Conservation (phyloP, 2,329 filamentous ascomycete species). For the Alternaria triticimaculans region DNA sequence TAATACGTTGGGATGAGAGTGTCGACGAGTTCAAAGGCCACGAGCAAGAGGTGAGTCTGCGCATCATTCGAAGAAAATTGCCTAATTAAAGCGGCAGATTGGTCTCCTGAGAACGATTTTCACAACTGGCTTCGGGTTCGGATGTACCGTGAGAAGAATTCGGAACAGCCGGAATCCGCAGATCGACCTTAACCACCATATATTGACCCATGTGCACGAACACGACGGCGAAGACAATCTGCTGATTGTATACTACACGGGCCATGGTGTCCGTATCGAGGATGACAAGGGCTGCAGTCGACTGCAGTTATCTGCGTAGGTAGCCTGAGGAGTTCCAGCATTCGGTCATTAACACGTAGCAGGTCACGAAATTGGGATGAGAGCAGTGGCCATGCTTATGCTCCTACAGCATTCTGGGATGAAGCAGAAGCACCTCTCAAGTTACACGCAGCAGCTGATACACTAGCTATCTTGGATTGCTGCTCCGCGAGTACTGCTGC, state of each 20-base stretch:
- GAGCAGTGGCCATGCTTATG: too few species aligned
- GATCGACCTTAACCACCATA: slow-evolving; percentile 1
- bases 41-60: slow-evolving; percentile 16
- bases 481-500: slow-evolving; percentile 37
- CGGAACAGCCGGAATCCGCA: not conserved
- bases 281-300: not conserved
- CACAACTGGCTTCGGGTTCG: slow-evolving; percentile 10
- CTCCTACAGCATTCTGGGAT: too few species aligned
- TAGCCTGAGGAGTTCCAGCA: too few species aligned
- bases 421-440: not conserved
- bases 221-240: slow-evolving; percentile 33
- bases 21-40: slow-evolving; percentile 29
- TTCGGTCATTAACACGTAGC: too few species aligned
- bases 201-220: slow-evolving; percentile 23
- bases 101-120: slow-evolving; percentile 13
- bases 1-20: slow-evolving; percentile 35
- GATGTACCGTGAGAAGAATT: slow-evolving; percentile 15
- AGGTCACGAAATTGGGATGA: too few species aligned
- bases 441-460: slow-evolving; percentile 19
- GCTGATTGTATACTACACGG: slow-evolving; percentile 46
- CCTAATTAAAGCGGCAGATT: slow-evolving; percentile 4
- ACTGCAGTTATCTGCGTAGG: not conserved
- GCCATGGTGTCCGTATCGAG: slow-evolving; percentile 26
- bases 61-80: too few species aligned
- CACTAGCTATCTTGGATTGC: slow-evolving; percentile 40